phyloP scores from a whole-genome alignment of 177 flowering plant species.

The Vitis hybrid region DNA sequence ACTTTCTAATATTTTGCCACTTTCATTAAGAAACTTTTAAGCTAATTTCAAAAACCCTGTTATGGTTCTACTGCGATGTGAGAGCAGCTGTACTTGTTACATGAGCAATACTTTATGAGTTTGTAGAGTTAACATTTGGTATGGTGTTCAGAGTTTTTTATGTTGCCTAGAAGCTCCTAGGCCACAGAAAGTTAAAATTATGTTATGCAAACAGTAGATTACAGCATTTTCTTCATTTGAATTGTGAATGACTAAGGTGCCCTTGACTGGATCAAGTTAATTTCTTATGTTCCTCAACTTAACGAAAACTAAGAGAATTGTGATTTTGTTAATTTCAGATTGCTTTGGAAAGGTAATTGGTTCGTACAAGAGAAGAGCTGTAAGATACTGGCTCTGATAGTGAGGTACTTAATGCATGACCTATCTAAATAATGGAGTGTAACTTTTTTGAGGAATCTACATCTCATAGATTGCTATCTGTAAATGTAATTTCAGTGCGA shows the following conservation, averaged over 20 bases:
- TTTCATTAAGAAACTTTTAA: background rate
- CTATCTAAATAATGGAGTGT: background rate
- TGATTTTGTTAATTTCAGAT: constrained; percentile 46
- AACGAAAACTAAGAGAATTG: constrained; percentile 14
- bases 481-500: constrained; percentile 51
- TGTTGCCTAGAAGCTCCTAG: no score
- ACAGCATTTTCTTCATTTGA: background rate
- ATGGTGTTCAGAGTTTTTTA: no score
- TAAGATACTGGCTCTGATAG: constrained; percentile 71
- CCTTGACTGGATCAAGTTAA: background rate
- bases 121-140: no score
- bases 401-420: constrained; percentile 47
- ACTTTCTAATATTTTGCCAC: background rate
- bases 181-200: background rate
- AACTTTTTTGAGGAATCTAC: background rate
- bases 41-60: background rate
- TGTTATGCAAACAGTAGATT: background rate
- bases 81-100: no score
- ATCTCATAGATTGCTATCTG: background rate
- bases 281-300: background rate
- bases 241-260: background rate
- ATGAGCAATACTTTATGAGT: no score
- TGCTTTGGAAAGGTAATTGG: constrained; percentile 95
- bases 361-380: constrained; percentile 97
- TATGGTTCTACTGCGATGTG: no score